These are phyloP conservation scores for Monsonia emarginata DNA, from an alignment of 441 rosid species.

Conservation along the genomic window DNA sequence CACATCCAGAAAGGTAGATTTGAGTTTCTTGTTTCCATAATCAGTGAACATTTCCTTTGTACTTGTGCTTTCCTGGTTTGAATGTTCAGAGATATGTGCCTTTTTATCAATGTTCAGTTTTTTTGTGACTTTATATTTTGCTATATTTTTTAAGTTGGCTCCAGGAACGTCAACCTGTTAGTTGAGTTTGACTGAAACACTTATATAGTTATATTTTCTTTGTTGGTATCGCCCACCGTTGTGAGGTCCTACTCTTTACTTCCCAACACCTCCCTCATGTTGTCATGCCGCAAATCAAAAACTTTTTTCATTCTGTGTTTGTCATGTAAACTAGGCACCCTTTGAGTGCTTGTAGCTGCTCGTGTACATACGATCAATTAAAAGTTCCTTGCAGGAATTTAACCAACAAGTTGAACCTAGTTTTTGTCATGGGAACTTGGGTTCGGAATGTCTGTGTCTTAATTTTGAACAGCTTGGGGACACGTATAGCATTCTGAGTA, in stretches of 20 bases:
- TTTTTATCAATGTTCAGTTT: background rate
- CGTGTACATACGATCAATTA: too few relatives aligned
- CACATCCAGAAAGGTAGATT: constrained; percentile 33
- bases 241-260: background rate
- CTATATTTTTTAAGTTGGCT: background rate
- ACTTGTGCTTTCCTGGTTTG: background rate
- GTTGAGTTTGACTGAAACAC: background rate
- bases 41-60: background rate
- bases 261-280: too few relatives aligned
- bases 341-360: too few relatives aligned
- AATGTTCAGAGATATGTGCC: background rate
- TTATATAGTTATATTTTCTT: background rate
- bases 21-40: background rate
- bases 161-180: background rate
- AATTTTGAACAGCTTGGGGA: background rate
- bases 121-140: background rate
- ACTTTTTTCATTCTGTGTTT: too few relatives aligned
- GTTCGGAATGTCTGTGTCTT: too few relatives aligned
- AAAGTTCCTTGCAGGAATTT: too few relatives aligned
- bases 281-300: too few relatives aligned
- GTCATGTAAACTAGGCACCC: too few relatives aligned
- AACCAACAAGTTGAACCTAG: too few relatives aligned
- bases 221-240: background rate
- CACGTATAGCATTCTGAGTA: background rate
- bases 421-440: too few relatives aligned